Conservation (phyloP, 2,329 filamentous ascomycete genomes). For the Colletotrichum neosansevieriae region DNA sequence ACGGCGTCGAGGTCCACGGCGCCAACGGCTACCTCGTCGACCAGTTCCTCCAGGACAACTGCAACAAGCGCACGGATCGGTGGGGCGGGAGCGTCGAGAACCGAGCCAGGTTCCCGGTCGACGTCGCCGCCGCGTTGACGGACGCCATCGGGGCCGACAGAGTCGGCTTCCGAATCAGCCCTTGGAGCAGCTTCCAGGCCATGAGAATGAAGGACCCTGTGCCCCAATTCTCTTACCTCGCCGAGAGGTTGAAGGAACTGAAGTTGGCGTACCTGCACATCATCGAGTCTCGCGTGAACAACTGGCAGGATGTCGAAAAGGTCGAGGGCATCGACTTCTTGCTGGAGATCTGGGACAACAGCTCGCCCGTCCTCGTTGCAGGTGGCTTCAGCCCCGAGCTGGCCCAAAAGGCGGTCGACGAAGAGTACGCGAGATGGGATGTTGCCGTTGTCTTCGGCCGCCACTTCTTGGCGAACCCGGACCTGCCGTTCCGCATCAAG, state of each 20-base stretch:
- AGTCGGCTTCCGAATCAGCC: conserved; percentile 69
- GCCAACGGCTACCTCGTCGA: conserved; percentile 73
- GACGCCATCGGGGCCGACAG: conserved; percentile 61
- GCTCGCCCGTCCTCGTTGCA: conserved; percentile 48
- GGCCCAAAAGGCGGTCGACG: conserved; percentile 47
- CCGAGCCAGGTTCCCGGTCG: conserved; percentile 63
- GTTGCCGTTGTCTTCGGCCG: conserved; percentile 51
- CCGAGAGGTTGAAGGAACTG: conserved; percentile 61
- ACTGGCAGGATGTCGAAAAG: conserved; percentile 54
- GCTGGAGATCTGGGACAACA: conserved; percentile 48
- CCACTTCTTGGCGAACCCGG: conserved; percentile 49
- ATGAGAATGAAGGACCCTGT: conserved; percentile 73
- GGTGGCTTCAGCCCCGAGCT: conserved; percentile 48
- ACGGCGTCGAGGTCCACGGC: conserved; percentile 73
- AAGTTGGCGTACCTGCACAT: conserved; percentile 72
- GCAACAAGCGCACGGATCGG: conserved; percentile 62
- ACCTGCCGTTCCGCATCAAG: conserved; percentile 46
- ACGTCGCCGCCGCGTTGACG: conserved; percentile 57
- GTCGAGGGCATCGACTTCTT: conserved; percentile 50
- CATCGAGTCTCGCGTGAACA: conserved; percentile 67
- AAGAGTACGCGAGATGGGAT: conserved; percentile 45
- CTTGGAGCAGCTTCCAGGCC: conserved; percentile 71
- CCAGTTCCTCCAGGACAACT: conserved; percentile 67
- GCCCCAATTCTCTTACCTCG: conserved; percentile 72
- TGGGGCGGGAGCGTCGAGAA: conserved; percentile 67